A percentile compares a stretch with the other conserved stretches of the same genome.
These are phyloP conservation scores for Yamadazyma blattariae DNA, from an alignment of 1,139 yeast species.

Conservation along the genomic window DNA sequence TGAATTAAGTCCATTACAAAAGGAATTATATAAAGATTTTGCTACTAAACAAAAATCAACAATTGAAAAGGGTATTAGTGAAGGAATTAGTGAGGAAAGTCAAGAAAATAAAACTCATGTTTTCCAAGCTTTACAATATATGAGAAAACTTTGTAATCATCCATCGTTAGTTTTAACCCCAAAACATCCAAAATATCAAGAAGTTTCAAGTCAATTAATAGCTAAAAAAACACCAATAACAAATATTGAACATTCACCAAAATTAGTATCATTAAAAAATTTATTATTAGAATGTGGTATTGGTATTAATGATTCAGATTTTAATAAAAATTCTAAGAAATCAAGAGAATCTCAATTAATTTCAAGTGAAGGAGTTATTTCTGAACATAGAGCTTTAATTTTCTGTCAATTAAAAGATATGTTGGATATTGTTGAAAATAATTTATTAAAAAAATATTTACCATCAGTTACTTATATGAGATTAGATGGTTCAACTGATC, in stretches of 20 bases:
- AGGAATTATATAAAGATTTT: slow-evolving; percentile 83
- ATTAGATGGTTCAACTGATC: slow-evolving; percentile 92
- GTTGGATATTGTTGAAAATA: slow-evolving; percentile 95
- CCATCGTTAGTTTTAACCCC: slow-evolving; percentile 89
- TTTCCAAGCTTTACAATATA: slow-evolving; percentile 95
- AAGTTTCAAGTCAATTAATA: slow-evolving; percentile 58
- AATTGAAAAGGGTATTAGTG: slow-evolving; percentile 63
- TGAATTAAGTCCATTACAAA: slow-evolving; percentile 88
- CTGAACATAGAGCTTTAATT: slow-evolving; percentile 92
- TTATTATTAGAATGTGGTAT: slow-evolving; percentile 92
- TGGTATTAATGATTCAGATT: slow-evolving; percentile 59
- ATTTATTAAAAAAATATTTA: slow-evolving; percentile 75
- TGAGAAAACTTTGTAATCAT: slow-evolving; percentile 96
- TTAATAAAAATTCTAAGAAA: slow-evolving; percentile 17
- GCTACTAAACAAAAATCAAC: slow-evolving; percentile 79
- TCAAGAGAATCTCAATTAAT: slow-evolving; percentile 36
- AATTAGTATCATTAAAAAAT: slow-evolving; percentile 77
- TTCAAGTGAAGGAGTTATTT: slow-evolving; percentile 69
- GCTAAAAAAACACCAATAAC: slow-evolving; percentile 59
- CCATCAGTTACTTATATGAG: slow-evolving; percentile 95
- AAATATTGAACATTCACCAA: slow-evolving; percentile 87
- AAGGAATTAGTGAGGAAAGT: slow-evolving; percentile 31
- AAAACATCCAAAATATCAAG: slow-evolving; percentile 77
- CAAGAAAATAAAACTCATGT: slow-evolving; percentile 79
- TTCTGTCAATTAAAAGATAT: slow-evolving; percentile 97